Base-by-base conservation (phyloP, 1,139 yeast species). In the Suhomyces taliae region DNA sequence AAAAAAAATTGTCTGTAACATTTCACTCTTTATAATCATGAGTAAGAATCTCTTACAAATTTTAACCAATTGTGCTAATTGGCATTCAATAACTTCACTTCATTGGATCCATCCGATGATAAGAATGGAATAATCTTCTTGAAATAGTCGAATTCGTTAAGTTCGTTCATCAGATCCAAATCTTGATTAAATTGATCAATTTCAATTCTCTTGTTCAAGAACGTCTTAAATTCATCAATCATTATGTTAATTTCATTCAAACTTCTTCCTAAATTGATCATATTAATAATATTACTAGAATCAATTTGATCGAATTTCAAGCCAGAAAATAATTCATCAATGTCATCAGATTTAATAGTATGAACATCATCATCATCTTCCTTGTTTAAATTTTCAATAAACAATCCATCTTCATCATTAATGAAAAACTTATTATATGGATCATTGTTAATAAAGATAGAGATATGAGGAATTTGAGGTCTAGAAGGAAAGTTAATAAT, bases 211-310 rank as follows among this genome's bases (percentile, higher is more conserved):
- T 59, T 60, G 41, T 72, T 65, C 55, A 83, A 72, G 59, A 75
- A 86, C 38, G 65, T 64, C 56, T 83, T 87, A 60, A 82, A 85
- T 57, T 84, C 88, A 3, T 72, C 70, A 29, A 84, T 83, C 35
- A 76, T 64, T 4, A 54, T 45, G 47, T 78, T 76, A 85, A 90
- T 83, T 58, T 87, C 93, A 52, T 81, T 81, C 46, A 87, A 61
- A n/a, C 87, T 73, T 48, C 81, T 75, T 8, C 90, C 91, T 31
- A 84, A 69, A 50, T 79, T 67, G 26, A 49, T 46, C 47, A 56
- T 50, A 19, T 52, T 50, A 31, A 53, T 47, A 9, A 49, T 43
- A 5, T 39, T 47, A 15, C 46, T 48, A 10, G 49, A 34, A 15
- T 40, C 35, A 8, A 33, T 34, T 15, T 27, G 27, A 9, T 37